A percentile compares a stretch with the other conserved stretches of the same genome.
These are phyloP conservation scores for Candida labiduridarum DNA, from an alignment of 1,139 yeast species.

Conservation along the genomic window DNA sequence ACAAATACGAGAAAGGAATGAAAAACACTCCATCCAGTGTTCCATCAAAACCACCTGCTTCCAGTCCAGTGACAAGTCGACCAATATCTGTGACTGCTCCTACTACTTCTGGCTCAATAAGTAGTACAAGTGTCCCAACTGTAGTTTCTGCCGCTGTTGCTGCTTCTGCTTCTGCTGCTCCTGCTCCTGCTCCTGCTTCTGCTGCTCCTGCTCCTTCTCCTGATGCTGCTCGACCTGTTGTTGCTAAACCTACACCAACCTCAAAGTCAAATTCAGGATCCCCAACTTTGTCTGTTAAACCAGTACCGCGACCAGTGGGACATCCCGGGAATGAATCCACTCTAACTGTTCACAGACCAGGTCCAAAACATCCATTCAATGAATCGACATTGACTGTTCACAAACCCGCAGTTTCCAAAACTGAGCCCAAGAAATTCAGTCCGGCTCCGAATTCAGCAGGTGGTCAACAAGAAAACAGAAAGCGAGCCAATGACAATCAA, in stretches of 20 bases:
- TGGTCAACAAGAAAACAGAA: constrained; percentile 8
- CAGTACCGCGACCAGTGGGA: constrained; percentile 2
- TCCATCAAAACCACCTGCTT: constrained; percentile 2
- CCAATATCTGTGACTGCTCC: constrained; percentile 9
- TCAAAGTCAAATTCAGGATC: constrained; percentile 5
- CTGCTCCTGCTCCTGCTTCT: constrained; percentile 3
- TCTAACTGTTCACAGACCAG: constrained; percentile 33
- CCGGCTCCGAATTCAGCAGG: constrained; percentile 9
- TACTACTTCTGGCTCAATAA: not conserved
- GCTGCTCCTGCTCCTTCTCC: constrained; percentile 4
- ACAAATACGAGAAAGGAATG: constrained; percentile 27
- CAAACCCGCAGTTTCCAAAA: constrained; percentile 24
- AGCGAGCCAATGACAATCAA: constrained; percentile 17
- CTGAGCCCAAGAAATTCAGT: constrained; percentile 15
- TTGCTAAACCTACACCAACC: constrained; percentile 5
- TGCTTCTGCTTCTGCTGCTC: not conserved
- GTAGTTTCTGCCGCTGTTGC: constrained; percentile 6
- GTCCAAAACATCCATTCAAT: constrained; percentile 15
- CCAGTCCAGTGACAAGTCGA: constrained; percentile 3
- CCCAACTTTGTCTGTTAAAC: constrained; percentile 1
- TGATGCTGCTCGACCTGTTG: constrained; percentile 2
- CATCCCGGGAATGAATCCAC: constrained; percentile 27
- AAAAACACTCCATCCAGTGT: not conserved
- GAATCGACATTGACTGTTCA: constrained; percentile 38
- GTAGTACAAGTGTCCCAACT: not conserved